Conservation (phyloP, 2,329 filamentous ascomycete genomes). For the Plenodomus biglobosus region DNA sequence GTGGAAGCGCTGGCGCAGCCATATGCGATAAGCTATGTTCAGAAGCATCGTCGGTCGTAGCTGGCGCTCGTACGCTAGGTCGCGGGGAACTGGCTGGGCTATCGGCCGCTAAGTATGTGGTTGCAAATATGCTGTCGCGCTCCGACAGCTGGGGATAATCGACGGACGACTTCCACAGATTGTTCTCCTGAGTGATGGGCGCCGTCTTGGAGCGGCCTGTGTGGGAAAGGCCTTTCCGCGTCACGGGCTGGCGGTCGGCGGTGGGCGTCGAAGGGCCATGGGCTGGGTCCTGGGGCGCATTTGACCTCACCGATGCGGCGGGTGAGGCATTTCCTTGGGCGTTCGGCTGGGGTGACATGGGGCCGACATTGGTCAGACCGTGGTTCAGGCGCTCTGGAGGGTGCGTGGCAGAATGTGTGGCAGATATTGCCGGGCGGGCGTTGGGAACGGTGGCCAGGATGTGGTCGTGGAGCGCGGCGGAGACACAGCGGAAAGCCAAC, state of each 20-base stretch:
- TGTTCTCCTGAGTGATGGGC: constrained; percentile 35
- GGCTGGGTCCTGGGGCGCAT: constrained; percentile 28
- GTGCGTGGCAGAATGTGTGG: constrained; percentile 39
- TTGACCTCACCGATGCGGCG: constrained; percentile 46
- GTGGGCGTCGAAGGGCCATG: constrained; percentile 24
- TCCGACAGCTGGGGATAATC: constrained; percentile 59
- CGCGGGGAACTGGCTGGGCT: constrained; percentile 47
- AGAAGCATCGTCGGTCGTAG: constrained; percentile 31
- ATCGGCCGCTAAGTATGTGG: constrained; percentile 59
- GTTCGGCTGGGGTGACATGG: constrained; percentile 46
- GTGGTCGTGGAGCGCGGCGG: constrained; percentile 23
- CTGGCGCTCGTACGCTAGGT: constrained; percentile 29
- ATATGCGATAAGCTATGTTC: constrained; percentile 29
- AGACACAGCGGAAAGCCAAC: constrained; percentile 23
- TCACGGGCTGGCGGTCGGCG: constrained; percentile 20
- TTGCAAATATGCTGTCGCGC: constrained; percentile 65
- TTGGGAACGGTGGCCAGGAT: constrained; percentile 22
- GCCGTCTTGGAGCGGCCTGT: constrained; percentile 45
- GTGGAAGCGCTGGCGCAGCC: constrained; percentile 33
- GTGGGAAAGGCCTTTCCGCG: constrained; percentile 40
- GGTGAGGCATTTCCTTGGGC: constrained; percentile 45
- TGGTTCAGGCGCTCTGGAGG: constrained; percentile 19
- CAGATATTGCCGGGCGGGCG: constrained; percentile 35
- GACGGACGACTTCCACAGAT: constrained; percentile 41
- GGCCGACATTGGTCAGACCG: constrained; percentile 48